A percentile compares a stretch with the other conserved stretches of the same genome.
phyloP scores from a whole-genome alignment of 192 early-diverging fungal species.

The Coemansia sp. region DNA sequence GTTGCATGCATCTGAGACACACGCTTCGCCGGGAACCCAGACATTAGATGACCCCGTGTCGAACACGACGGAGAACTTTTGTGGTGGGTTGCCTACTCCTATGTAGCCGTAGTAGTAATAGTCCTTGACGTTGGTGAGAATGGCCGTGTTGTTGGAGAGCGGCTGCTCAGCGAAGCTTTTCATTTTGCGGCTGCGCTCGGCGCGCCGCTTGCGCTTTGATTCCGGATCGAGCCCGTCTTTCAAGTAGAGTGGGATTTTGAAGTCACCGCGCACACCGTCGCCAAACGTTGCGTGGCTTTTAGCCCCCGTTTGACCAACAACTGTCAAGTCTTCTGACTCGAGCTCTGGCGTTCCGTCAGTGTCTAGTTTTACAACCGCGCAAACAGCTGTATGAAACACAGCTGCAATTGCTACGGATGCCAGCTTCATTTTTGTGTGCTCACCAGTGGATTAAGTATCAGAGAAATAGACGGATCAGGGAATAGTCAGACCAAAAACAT shows the following conservation, averaged over 20 bases:
- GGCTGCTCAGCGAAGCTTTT: conserved; percentile 34
- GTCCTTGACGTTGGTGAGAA: conserved; percentile 41
- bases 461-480: neutral
- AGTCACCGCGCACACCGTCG: conserved; percentile 19
- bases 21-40: conserved; percentile 71
- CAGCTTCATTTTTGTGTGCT: conserved; percentile 14
- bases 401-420: conserved; percentile 14
- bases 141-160: conserved; percentile 14
- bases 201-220: conserved; percentile 37
- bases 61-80: conserved; percentile 67
- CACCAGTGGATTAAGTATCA: neutral
- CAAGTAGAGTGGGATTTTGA: conserved; percentile 41
- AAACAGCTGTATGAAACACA: conserved; percentile 17
- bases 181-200: conserved; percentile 39
- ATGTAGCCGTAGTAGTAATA: conserved; percentile 74
- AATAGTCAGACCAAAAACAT: neutral
- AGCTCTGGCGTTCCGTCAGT: conserved; percentile 4
- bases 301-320: conserved; percentile 17
- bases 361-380: conserved; percentile 11
- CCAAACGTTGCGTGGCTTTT: conserved; percentile 30
- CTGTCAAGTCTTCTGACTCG: conserved; percentile 10
- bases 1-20: conserved; percentile 69
- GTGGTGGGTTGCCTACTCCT: conserved; percentile 65
- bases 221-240: conserved; percentile 50
- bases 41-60: conserved; percentile 73